Evolutionary conservation across 2,329 filamentous ascomycete species (phyloP).

Genomic region (Grosmannia huntii): DNA sequence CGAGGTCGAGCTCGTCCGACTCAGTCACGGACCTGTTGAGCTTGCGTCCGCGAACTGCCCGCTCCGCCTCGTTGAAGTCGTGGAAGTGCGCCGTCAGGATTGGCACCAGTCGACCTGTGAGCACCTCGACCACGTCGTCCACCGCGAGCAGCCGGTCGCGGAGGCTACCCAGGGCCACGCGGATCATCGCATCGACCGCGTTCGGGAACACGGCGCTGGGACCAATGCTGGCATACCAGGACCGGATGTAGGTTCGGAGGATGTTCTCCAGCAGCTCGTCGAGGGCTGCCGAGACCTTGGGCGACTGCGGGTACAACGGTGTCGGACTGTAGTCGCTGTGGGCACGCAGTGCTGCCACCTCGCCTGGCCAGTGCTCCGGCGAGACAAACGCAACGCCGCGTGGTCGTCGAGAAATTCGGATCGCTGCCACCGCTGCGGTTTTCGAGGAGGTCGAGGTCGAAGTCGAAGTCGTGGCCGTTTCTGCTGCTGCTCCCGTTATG

Average conservation of each 20-base stretch:
- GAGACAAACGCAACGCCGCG: conserved; percentile 39
- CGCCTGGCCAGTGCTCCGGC: conserved; percentile 52
- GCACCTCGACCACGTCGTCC: conserved; percentile 78
- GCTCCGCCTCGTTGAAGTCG: conserved; percentile 84
- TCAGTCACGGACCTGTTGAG: conserved; percentile 85
- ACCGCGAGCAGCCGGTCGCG: conserved; percentile 59
- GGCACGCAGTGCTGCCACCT: conserved; percentile 52
- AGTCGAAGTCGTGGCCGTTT: not conserved
- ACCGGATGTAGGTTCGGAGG: conserved; percentile 69
- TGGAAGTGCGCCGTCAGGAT: conserved; percentile 79
- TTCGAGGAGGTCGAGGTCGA: conserved; percentile 32
- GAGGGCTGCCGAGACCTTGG: conserved; percentile 65
- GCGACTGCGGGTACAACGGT: conserved; percentile 63
- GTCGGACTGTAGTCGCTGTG: conserved; percentile 54
- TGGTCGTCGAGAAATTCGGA: not conserved
- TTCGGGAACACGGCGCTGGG: conserved; percentile 65
- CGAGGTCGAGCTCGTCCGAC: conserved; percentile 88
- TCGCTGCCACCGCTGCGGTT: not conserved
- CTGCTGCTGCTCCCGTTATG: not conserved
- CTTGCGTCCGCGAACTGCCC: conserved; percentile 72
- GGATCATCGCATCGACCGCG: conserved; percentile 71
- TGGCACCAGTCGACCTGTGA: conserved; percentile 73
- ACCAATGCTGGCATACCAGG: conserved; percentile 85
- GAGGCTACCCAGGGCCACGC: conserved; percentile 57
- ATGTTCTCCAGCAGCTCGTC: conserved; percentile 68